phyloP scores from a whole-genome alignment of 176 grass and related monocot species.

The Avena atlantica region DNA sequence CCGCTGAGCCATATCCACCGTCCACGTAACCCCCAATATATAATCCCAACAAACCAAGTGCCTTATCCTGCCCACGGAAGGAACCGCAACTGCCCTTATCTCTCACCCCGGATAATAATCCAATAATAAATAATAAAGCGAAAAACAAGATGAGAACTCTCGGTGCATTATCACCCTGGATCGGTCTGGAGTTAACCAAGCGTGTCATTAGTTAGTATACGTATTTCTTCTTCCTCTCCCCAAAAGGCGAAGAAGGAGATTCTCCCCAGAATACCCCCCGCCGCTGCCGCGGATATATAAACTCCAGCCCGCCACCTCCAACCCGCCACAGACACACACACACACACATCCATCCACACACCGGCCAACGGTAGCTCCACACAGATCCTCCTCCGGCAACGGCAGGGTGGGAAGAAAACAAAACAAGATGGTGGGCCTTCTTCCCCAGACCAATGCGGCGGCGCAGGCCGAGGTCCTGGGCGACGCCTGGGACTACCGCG shows the following conservation, averaged over 20 bases:
- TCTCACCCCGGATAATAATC: background rate
- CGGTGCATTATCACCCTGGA: background rate
- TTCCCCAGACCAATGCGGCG: conserved; percentile 52
- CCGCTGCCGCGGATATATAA: conserved; percentile 43
- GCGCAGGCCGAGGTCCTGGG: conserved; percentile 53
- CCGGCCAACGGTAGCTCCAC: conserved; percentile 17
- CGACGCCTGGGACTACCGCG: conserved; percentile 88
- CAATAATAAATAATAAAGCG: background rate
- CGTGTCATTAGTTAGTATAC: background rate
- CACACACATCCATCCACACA: background rate
- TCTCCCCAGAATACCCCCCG: background rate
- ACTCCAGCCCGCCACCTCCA: background rate
- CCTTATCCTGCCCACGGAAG: background rate
- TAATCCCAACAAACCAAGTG: background rate
- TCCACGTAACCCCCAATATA: background rate
- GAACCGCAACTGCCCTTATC: conserved; percentile 5
- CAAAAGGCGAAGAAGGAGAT: conserved; percentile 16
- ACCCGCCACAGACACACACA: background rate
- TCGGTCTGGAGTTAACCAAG: background rate
- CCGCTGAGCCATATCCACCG: background rate
- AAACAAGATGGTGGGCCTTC: conserved; percentile 58
- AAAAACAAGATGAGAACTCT: background rate
- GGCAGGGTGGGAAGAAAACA: background rate
- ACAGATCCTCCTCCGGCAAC: conserved; percentile 13
- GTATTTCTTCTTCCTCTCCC: background rate